Conservation (phyloP, 1,284 basidiomycete genomes). For the Trichosporon sp. region DNA sequence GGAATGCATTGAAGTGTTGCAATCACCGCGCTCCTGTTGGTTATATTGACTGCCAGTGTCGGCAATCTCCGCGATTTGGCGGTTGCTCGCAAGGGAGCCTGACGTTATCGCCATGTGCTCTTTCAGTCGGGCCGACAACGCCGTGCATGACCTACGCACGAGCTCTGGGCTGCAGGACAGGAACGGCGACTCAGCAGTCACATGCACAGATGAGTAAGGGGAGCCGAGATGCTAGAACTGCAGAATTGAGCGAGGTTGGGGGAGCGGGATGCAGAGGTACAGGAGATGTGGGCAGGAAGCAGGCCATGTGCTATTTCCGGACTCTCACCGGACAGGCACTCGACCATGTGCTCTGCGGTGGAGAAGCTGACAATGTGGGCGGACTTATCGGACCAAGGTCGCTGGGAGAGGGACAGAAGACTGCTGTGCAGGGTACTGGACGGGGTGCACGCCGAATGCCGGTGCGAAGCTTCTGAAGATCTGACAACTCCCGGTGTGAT, state of each 20-base stretch:
- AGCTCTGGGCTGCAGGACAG: neutral
- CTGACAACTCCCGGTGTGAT: neutral
- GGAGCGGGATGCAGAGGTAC: no score
- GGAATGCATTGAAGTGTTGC: slow-evolving; percentile 6
- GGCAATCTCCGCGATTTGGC: slow-evolving; percentile 2
- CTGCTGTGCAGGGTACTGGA: neutral
- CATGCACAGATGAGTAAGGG: neutral
- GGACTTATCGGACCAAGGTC: neutral
- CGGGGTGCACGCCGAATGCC: neutral
- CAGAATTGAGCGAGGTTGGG: neutral
- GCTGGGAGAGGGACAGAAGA: neutral
- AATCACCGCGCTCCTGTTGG: neutral
- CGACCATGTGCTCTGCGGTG: neutral
- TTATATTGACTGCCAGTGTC: neutral
- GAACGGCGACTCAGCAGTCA: neutral
- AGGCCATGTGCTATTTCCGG: neutral
- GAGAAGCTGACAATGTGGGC: neutral
- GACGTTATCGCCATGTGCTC: slow-evolving; percentile 2
- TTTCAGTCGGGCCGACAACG: neutral
- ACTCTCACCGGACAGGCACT: neutral
- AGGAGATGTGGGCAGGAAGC: no score
- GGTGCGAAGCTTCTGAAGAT: no score
- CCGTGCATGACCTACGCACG: neutral
- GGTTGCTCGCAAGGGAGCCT: neutral
- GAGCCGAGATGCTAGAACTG: no score